Percentiles rank a stretch among this genome's conserved stretches.
phyloP scores from a whole-genome alignment of 2,329 filamentous ascomycete species.

The Aspergillus texensis region DNA sequence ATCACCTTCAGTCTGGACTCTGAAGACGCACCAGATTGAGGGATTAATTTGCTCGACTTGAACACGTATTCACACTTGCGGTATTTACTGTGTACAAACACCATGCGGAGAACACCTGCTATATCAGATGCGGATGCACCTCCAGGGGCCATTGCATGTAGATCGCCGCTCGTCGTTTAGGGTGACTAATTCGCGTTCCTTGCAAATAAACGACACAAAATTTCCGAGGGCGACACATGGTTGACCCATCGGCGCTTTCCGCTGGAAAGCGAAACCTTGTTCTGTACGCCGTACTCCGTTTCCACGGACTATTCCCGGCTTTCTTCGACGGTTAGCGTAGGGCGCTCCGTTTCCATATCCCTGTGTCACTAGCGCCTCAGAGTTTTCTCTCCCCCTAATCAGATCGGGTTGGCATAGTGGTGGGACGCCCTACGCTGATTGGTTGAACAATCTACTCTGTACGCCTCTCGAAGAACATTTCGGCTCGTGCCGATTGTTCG shows the following conservation, averaged over 20 bases:
- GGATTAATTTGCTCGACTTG: not conserved
- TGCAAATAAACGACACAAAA: not conserved
- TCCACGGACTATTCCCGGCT: slow-evolving; percentile 11
- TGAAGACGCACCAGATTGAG: not conserved
- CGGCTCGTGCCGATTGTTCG: slow-evolving; percentile 1
- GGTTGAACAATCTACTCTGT: not conserved
- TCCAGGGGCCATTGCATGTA: not conserved
- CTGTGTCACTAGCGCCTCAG: slow-evolving; percentile 10
- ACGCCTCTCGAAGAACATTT: not conserved
- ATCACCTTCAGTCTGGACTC: not conserved
- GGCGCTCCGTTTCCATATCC: slow-evolving; percentile 5
- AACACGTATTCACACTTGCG: not conserved
- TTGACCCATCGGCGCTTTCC: slow-evolving; percentile 11
- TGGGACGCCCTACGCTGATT: not conserved
- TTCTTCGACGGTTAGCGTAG: slow-evolving; percentile 5
- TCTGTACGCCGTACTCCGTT: slow-evolving; percentile 1
- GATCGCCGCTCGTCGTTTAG: not conserved
- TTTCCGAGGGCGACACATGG: slow-evolving; percentile 2
- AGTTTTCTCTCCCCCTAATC: slow-evolving; percentile 7
- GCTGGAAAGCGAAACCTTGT: slow-evolving; percentile 9
- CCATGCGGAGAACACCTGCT: not conserved
- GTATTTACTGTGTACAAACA: not conserved
- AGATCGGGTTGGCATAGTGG: slow-evolving; percentile 7
- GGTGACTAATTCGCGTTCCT: not conserved
- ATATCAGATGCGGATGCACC: not conserved